phyloP scores from a whole-genome alignment of 2,329 filamentous ascomycete genomes.

The Ilyonectria sp. region DNA sequence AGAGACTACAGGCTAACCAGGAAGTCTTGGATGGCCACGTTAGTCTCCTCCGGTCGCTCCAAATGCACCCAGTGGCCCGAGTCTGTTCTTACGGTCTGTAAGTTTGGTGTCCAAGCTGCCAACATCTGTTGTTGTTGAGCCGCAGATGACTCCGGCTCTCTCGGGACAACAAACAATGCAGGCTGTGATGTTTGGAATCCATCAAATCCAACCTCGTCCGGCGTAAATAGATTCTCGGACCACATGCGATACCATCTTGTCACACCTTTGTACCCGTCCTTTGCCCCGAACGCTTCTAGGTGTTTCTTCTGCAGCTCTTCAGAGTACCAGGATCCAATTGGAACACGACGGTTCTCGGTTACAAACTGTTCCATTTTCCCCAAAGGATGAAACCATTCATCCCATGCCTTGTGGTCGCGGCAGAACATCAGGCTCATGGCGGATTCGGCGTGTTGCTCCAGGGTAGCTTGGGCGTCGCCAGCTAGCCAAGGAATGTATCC shows the following conservation, averaged over 20 bases:
- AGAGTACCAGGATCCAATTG: slow-evolving; percentile 47
- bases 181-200: slow-evolving; percentile 37
- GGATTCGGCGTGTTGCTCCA: slow-evolving; percentile 45
- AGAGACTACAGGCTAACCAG: slow-evolving; percentile 11
- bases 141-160: slow-evolving; percentile 28
- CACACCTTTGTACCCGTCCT: slow-evolving; percentile 50
- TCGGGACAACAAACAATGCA: slow-evolving; percentile 44
- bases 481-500: slow-evolving; percentile 52
- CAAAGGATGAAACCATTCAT: slow-evolving; percentile 47
- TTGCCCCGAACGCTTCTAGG: slow-evolving; percentile 38
- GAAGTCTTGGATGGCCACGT: slow-evolving; percentile 43
- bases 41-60: slow-evolving; percentile 47
- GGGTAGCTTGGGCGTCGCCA: slow-evolving; percentile 12
- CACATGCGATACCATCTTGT: slow-evolving; percentile 52
- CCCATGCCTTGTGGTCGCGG: slow-evolving; percentile 42
- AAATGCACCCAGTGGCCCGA: slow-evolving; percentile 55
- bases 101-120: slow-evolving; percentile 46
- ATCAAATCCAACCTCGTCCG: slow-evolving; percentile 45
- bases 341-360: slow-evolving; percentile 35
- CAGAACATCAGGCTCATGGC: slow-evolving; percentile 52
- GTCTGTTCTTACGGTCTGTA: slow-evolving; percentile 55
- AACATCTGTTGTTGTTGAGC: slow-evolving; percentile 48
- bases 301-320: slow-evolving; percentile 42
- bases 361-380: slow-evolving; percentile 50
- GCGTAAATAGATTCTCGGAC: slow-evolving; percentile 45